Conservation (phyloP, 305 asterid species). For the Solanum hybrid region DNA sequence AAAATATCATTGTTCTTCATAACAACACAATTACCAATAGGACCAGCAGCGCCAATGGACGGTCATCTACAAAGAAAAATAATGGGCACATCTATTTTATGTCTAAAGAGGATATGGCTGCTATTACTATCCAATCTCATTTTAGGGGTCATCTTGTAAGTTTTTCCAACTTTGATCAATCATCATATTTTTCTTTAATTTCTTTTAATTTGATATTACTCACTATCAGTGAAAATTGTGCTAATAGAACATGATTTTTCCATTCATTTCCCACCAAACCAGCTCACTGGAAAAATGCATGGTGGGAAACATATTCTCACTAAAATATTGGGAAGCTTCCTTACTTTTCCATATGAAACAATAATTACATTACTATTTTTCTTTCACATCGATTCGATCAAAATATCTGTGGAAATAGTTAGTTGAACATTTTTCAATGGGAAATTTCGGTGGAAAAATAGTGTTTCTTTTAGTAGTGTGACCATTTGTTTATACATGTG, state of each 20-base stretch:
- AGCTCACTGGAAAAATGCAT: not conserved
- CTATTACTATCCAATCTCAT: constrained; percentile 31
- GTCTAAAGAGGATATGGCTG: constrained; percentile 26
- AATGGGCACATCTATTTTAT: not conserved
- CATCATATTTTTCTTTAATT: not conserved
- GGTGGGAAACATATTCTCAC: not conserved
- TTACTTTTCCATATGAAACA: not conserved
- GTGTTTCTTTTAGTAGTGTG: not conserved
- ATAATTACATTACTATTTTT: not conserved
- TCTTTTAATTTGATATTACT: not conserved
- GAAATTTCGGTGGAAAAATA: not conserved
- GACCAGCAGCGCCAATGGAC: constrained; percentile 5
- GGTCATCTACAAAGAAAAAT: not conserved
- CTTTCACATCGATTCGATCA: not conserved
- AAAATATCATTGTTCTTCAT: constrained; percentile 11
- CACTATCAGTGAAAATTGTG: not conserved
- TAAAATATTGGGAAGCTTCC: not conserved
- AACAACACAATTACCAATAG: constrained; percentile 12
- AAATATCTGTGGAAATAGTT: not conserved
- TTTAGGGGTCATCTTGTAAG: constrained; percentile 35
- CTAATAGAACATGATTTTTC: not conserved
- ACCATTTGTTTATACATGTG: not conserved
- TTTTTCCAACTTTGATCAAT: not conserved
- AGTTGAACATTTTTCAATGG: not conserved
- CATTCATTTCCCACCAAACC: not conserved